Conservation (phyloP, 441 rosid species). For the Gossypium schwendimanii region DNA sequence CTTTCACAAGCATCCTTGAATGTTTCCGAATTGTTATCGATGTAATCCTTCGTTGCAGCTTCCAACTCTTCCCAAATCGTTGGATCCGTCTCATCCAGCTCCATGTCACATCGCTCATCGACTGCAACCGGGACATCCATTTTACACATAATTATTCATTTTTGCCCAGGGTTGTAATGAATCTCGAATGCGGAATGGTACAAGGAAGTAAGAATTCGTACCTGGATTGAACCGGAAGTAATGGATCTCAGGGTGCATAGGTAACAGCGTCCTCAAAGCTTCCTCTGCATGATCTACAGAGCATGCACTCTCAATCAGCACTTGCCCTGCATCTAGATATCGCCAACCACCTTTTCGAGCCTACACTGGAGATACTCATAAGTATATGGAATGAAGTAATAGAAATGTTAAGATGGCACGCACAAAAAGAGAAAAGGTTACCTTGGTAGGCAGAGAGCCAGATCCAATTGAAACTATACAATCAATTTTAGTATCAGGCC, state of each 20-base stretch:
- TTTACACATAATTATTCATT: conserved; percentile 9
- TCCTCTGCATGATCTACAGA: conserved; percentile 93
- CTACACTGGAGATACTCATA: conserved; percentile 25
- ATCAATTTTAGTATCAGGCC: conserved; percentile 32
- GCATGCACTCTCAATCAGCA: conserved; percentile 94
- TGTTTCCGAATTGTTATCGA: conserved; percentile 55
- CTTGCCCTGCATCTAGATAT: conserved; percentile 21
- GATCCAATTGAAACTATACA: conserved; percentile 88
- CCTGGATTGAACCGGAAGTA: conserved; percentile 93
- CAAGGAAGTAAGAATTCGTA: conserved; percentile 16
- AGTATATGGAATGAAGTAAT: conserved; percentile 1
- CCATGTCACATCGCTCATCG: conserved; percentile 94
- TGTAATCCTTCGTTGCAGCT: conserved; percentile 71
- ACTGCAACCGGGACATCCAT: conserved; percentile 36
- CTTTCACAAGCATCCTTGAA: conserved; percentile 65
- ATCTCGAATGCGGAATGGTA: not conserved
- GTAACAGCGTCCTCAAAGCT: conserved; percentile 84
- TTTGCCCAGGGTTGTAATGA: not conserved
- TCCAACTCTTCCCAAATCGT: conserved; percentile 83
- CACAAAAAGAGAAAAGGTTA: conserved; percentile 21
- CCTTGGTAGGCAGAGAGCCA: conserved; percentile 94
- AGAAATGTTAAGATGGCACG: not conserved
- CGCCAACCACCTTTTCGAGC: conserved; percentile 97
- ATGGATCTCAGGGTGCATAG: conserved; percentile 85
- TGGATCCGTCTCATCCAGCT: conserved; percentile 97